phyloP scores from a whole-genome alignment of 2,329 filamentous ascomycete genomes.

The Epichloe sp. region DNA sequence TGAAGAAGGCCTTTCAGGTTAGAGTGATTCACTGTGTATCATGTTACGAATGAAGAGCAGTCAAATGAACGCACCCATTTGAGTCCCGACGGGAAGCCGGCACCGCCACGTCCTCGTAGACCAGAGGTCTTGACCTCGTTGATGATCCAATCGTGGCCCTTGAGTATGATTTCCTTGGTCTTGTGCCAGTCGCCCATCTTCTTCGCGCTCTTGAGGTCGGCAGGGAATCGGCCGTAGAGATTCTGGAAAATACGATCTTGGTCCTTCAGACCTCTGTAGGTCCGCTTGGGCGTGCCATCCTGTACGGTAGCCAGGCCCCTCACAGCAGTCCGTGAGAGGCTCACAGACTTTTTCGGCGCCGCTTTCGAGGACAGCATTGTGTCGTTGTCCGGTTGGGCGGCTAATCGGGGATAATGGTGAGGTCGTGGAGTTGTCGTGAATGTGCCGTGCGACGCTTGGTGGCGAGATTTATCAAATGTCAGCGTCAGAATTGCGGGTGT shows the following conservation, averaged over 20 bases:
- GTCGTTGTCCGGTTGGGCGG: conserved; percentile 17
- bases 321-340: conserved; percentile 30
- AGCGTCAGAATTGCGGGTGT: conserved; percentile 23
- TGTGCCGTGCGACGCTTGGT: conserved; percentile 23
- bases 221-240: conserved; percentile 83
- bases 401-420: conserved; percentile 9
- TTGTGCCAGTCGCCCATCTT: conserved; percentile 99
- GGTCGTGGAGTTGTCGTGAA: conserved; percentile 14
- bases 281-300: conserved; percentile 55
- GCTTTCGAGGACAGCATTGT: conserved; percentile 33
- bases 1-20: neutral
- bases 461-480: conserved; percentile 20
- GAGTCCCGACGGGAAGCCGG: conserved; percentile 92
- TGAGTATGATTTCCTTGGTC: conserved; percentile 95
- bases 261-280: conserved; percentile 80
- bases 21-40: neutral
- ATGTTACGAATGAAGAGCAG: neutral
- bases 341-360: conserved; percentile 25
- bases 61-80: conserved; percentile 69
- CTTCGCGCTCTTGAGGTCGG: conserved; percentile 85
- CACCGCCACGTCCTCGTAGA: conserved; percentile 87
- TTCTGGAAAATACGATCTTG: conserved; percentile 99
- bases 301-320: conserved; percentile 73
- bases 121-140: conserved; percentile 94
- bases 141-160: conserved; percentile 99